Conservation (phyloP, 768 basidiomycete species). For the Mycena amicta region DNA sequence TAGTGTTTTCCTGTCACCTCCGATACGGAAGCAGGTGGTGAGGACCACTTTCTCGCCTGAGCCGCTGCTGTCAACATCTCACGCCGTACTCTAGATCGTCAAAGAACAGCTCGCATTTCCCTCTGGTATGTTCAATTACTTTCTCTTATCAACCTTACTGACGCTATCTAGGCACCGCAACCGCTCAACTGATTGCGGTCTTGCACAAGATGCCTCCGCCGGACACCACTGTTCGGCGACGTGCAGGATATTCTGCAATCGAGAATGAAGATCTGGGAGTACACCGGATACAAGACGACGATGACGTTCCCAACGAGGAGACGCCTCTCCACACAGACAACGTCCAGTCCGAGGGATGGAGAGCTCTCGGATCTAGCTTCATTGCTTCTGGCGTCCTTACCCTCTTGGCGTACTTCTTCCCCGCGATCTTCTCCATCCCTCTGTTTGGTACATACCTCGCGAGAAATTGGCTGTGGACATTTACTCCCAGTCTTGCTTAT, state of each 20-base stretch:
- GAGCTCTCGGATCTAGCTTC: slow-evolving; percentile 78
- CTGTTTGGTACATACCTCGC: slow-evolving; percentile 84
- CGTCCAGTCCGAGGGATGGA: slow-evolving; percentile 75
- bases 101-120: slow-evolving; percentile 94
- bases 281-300: slow-evolving; percentile 30
- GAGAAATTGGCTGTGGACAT: slow-evolving; percentile 89
- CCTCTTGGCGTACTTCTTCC: slow-evolving; percentile 85
- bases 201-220: slow-evolving; percentile 78
- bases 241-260: slow-evolving; percentile 57
- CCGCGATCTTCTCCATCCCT: slow-evolving; percentile 84
- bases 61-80: too few relatives aligned
- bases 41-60: too few relatives aligned
- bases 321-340: slow-evolving; percentile 35
- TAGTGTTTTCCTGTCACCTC: slow-evolving; percentile 95
- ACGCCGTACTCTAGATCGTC: slow-evolving; percentile 84
- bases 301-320: slow-evolving; percentile 29
- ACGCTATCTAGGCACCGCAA: slow-evolving; percentile 60
- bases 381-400: slow-evolving; percentile 72
- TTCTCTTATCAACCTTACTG: neutral
- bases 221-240: slow-evolving; percentile 53
- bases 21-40: slow-evolving; percentile 92
- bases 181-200: slow-evolving; percentile 91
- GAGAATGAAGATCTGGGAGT: slow-evolving; percentile 36
- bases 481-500: slow-evolving; percentile 89
- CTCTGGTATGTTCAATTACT: slow-evolving; percentile 51